Conservation (phyloP, 2,329 filamentous ascomycete genomes). For the Fusarium sterilihyphosum region DNA sequence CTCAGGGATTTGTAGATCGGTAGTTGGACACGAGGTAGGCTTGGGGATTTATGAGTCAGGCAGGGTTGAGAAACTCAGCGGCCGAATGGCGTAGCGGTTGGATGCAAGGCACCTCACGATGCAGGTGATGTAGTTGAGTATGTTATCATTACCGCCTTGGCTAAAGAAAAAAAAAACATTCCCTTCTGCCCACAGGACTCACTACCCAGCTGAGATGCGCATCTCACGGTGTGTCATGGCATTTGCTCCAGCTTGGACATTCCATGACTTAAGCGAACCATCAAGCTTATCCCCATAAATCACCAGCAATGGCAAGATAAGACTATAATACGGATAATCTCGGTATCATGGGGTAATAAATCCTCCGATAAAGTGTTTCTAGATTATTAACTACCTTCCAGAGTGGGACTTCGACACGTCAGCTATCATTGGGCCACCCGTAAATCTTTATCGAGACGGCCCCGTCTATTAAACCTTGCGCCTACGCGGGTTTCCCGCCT, state of each 20-base stretch:
- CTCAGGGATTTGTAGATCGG: neutral
- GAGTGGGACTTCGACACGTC: neutral
- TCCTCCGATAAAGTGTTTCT: neutral
- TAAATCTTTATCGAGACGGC: neutral
- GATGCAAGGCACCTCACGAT: too few species aligned
- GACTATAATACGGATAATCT: neutral
- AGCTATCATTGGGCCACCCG: neutral
- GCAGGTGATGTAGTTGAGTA: neutral
- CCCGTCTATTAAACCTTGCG: neutral
- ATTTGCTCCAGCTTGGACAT: fast-evolving
- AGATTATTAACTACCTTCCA: neutral
- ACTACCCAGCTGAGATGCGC: neutral
- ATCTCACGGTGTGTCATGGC: neutral
- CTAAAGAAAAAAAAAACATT: fast-evolving
- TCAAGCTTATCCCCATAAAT: neutral
- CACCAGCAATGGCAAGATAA: too few species aligned
- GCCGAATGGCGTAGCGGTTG: neutral
- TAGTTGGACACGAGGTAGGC: neutral
- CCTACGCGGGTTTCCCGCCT: neutral
- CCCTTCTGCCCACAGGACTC: fast-evolving
- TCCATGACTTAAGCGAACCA: neutral
- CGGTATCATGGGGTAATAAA: neutral
- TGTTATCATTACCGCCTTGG: neutral
- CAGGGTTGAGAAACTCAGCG: neutral
- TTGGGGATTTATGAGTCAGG: neutral